Evolutionary conservation across 176 grass and related monocot genomes (phyloP), one percentile per base, ranked within the genome.

Genomic region (Coix lacrymajobi): DNA sequence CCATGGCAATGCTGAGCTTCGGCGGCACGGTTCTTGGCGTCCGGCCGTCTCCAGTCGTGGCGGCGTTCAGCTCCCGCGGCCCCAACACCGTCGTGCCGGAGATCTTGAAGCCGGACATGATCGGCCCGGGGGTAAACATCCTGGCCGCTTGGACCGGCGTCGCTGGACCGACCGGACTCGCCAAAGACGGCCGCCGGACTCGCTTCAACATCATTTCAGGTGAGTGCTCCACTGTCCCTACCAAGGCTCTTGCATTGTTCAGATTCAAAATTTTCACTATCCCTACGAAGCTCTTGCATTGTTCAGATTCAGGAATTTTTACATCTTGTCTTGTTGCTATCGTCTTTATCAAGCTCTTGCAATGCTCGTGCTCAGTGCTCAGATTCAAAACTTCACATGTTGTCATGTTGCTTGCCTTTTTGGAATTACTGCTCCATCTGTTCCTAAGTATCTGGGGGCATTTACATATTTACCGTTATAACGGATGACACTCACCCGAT

Each of bases 41-140:
- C 32, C 91, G 83, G 25, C 93, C 96, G 14, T 99, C 93, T 2
- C 96, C 96, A 2, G 87, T 96, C 44, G 96, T 93, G 77, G 96
- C 93, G 0, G 96, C 96, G 22, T 99, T 99, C 89, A 99, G 96
- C 81, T 99, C 96, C 12, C 90, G 96, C n/a, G 96, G 96, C 2
- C 96, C 96, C 0, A 99, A 95, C 86, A 77, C 88, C 63, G 89
- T 99, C 17, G 89, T 95, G 49, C 93, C 93, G 46, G 86, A 96
- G 30, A 81, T 99, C 76, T 85, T 99, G 25, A 96, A 99, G 85
- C 96, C 96, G 43, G 96, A 99, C 73, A 88, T 99, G 84, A 99
- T 99, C 0, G 96, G 96, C 6, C 96, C 96, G 0, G 96, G 96
- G 34, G 92, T 99, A 15, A 99, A 99, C 77, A 99, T 99, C 75